Evolutionary conservation across 176 grass and related monocot species (phyloP).

Genomic region (Miscanthus lutarioriparius): DNA sequence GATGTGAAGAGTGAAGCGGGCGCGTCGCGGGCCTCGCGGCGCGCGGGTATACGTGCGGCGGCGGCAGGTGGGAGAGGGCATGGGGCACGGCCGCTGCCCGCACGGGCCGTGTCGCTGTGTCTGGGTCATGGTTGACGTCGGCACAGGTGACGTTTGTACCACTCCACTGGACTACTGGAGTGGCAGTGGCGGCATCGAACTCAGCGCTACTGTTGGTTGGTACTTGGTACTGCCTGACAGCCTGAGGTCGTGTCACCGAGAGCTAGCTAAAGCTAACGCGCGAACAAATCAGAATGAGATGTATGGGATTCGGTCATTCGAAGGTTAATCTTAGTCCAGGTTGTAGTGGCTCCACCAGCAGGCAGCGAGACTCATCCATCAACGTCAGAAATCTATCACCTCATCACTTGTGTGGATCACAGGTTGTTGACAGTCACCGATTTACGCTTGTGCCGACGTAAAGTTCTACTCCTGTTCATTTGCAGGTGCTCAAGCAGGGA

Average conservation of each 20-base stretch:
- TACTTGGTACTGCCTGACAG: not conserved
- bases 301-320: not conserved
- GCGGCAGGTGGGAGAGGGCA: constrained; percentile 36
- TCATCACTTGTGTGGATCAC: not conserved
- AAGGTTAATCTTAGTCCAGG: not conserved
- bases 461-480: not conserved
- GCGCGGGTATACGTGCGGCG: not conserved
- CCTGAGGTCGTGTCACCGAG: not conserved
- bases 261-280: not conserved
- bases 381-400: not conserved
- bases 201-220: not conserved
- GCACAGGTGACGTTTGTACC: not conserved
- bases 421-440: not conserved
- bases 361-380: not conserved
- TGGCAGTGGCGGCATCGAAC: not conserved
- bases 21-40: not conserved
- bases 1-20: not conserved
- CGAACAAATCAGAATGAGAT: not conserved
- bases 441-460: not conserved
- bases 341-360: not conserved
- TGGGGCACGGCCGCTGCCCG: constrained; percentile 1
- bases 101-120: not conserved
- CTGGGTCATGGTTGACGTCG: not conserved
- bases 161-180: not conserved
- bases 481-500: not conserved